Evolutionary conservation across 768 basidiomycete genomes (phyloP).

Genomic region (Tulasnella sp.): DNA sequence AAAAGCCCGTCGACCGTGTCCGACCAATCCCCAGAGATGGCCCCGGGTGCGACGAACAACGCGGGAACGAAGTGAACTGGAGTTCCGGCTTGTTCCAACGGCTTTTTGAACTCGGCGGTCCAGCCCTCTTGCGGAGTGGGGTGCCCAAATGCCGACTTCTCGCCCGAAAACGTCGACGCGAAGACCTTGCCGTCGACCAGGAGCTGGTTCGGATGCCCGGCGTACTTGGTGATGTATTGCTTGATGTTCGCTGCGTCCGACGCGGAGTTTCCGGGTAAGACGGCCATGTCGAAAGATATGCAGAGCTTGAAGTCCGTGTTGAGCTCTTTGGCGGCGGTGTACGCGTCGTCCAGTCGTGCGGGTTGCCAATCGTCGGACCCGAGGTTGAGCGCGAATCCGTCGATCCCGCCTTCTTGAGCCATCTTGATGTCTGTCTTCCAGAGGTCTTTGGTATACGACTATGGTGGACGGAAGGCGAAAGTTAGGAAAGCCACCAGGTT

Average conservation of each 20-base stretch:
- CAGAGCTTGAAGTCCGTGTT: conserved; percentile 27
- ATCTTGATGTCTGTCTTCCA: conserved; percentile 14
- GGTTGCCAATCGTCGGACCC: conserved; percentile 48
- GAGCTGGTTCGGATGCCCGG: conserved; percentile 22
- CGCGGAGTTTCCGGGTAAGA: conserved; percentile 25
- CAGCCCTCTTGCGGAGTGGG: conserved; percentile 22
- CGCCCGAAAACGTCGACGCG: conserved; percentile 26
- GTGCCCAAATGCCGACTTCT: conserved; percentile 25
- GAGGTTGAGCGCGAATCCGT: conserved; percentile 43
- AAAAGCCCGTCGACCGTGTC: conserved; percentile 16
- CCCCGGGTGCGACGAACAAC: neutral
- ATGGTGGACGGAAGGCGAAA: neutral
- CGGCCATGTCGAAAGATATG: conserved; percentile 28
- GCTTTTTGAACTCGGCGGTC: conserved; percentile 11
- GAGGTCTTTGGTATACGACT: conserved; percentile 12
- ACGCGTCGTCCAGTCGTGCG: conserved; percentile 24
- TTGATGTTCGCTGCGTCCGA: conserved; percentile 4
- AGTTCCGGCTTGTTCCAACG: neutral
- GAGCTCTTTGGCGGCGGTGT: conserved; percentile 28
- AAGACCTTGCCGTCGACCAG: conserved; percentile 22
- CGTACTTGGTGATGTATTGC: conserved; percentile 17
- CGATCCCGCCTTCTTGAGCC: conserved; percentile 18
- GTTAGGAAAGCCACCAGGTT: neutral
- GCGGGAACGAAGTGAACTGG: conserved; percentile 8
- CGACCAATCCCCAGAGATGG: neutral